phyloP scores from a whole-genome alignment of 495 filamentous ascomycete genomes.

The Neurospora sp. region DNA sequence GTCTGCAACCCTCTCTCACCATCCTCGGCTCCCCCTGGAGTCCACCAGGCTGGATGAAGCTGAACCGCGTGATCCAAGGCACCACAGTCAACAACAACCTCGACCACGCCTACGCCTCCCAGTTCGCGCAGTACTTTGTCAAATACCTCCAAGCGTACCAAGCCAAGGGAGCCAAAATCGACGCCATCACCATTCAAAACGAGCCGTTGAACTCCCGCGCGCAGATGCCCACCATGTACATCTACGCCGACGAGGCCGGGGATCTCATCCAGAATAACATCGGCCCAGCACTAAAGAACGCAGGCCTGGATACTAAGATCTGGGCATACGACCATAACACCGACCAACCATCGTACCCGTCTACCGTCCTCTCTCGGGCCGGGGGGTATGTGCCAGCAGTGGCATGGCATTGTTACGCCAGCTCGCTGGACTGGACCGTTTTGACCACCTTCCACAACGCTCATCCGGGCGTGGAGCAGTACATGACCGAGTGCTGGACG shows the following conservation, averaged over 20 bases:
- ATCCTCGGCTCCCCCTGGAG: constrained; percentile 45
- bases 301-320: constrained; percentile 32
- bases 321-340: constrained; percentile 53
- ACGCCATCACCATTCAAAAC: constrained; percentile 49
- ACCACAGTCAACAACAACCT: constrained; percentile 41
- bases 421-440: constrained; percentile 38
- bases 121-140: constrained; percentile 45
- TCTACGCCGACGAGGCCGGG: constrained; percentile 38
- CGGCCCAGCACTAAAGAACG: constrained; percentile 35
- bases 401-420: constrained; percentile 49
- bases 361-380: constrained; percentile 36
- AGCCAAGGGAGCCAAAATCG: constrained; percentile 31
- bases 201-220: constrained; percentile 45
- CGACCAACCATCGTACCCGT: constrained; percentile 35
- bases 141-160: constrained; percentile 46
- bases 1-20: constrained; percentile 22
- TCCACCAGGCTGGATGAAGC: constrained; percentile 50
- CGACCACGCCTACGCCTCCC: constrained; percentile 36
- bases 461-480: constrained; percentile 37
- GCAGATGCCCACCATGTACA: constrained; percentile 46
- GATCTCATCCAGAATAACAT: constrained; percentile 39
- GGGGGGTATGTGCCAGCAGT: constrained; percentile 34
- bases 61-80: constrained; percentile 39
- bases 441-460: constrained; percentile 37
- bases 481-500: constrained; percentile 53